phyloP scores from a whole-genome alignment of 2,329 filamentous ascomycete species.

The Penicillium sp. region DNA sequence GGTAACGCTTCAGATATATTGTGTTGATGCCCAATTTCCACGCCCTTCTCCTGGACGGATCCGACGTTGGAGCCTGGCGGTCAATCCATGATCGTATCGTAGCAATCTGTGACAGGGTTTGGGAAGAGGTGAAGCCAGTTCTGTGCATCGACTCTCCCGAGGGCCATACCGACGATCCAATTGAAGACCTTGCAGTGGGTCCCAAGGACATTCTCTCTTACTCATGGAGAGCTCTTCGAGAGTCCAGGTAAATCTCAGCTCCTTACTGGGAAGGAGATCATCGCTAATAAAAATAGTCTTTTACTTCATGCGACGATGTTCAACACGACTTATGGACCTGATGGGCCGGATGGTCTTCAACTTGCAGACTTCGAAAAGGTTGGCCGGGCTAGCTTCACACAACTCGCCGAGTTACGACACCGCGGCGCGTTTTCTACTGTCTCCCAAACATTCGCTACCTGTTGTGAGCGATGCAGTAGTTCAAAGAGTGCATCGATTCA shows the following conservation, averaged over 20 bases:
- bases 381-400: constrained; percentile 76
- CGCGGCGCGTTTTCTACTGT: constrained; percentile 93
- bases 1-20: constrained; percentile 48
- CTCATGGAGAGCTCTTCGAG: constrained; percentile 92
- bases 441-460: constrained; percentile 80
- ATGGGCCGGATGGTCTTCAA: constrained; percentile 52
- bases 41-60: constrained; percentile 34
- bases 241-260: constrained; percentile 69
- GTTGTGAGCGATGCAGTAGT: constrained; percentile 69
- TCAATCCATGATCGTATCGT: constrained; percentile 56
- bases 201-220: constrained; percentile 90
- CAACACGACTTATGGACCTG: constrained; percentile 56
- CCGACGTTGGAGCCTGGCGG: constrained; percentile 34
- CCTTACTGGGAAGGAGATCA: constrained; percentile 6
- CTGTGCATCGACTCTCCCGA: constrained; percentile 95
- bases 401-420: constrained; percentile 82
- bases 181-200: constrained; percentile 73
- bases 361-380: constrained; percentile 64
- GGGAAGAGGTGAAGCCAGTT: constrained; percentile 73
- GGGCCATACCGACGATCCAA: constrained; percentile 64
- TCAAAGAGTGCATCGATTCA: constrained; percentile 51
- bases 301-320: constrained; percentile 67
- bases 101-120: constrained; percentile 68
- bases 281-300: constrained; percentile 58
- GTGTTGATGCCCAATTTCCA: constrained; percentile 49